Conservation (phyloP, 2,329 filamentous ascomycete species). For the Grosmannia huntii region DNA sequence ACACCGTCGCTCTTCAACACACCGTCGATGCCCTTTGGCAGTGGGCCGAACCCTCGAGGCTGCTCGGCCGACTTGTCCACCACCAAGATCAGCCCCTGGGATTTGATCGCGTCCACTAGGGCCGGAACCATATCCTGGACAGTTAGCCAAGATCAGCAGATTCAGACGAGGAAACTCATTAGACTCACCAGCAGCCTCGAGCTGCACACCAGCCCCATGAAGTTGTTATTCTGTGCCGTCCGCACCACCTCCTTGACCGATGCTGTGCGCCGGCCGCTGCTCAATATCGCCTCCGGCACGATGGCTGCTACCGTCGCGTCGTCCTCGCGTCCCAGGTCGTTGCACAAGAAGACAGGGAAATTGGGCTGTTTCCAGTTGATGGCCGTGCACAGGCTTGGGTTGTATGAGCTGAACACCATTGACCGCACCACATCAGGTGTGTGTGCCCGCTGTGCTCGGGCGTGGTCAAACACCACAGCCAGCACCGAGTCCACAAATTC, state of each 20-base stretch:
- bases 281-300: conserved; percentile 24
- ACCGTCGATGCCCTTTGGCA: conserved; percentile 77
- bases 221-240: conserved; percentile 89
- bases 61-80: conserved; percentile 64
- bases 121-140: conserved; percentile 87
- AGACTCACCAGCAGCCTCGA: conserved; percentile 67
- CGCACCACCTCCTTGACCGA: conserved; percentile 93
- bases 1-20: conserved; percentile 77
- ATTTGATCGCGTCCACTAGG: conserved; percentile 85
- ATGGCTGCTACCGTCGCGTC: conserved; percentile 18
- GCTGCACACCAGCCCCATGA: conserved; percentile 92
- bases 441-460: conserved; percentile 50
- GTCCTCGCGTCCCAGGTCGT: conserved; percentile 64
- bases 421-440: conserved; percentile 66
- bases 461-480: conserved; percentile 81
- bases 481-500: conserved; percentile 73
- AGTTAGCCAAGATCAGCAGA: background rate
- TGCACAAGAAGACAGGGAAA: conserved; percentile 90
- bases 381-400: conserved; percentile 77
- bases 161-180: background rate
- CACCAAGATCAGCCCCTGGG: conserved; percentile 82
- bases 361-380: conserved; percentile 99
- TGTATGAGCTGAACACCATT: conserved; percentile 90
- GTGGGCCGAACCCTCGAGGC: conserved; percentile 24
- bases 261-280: conserved; percentile 59